A percentile compares a stretch with the other conserved stretches of the same genome.
Evolutionary conservation across 371 early-diverging fungal genomes (phyloP).

Genomic region (Catenaria anguillulae): DNA sequence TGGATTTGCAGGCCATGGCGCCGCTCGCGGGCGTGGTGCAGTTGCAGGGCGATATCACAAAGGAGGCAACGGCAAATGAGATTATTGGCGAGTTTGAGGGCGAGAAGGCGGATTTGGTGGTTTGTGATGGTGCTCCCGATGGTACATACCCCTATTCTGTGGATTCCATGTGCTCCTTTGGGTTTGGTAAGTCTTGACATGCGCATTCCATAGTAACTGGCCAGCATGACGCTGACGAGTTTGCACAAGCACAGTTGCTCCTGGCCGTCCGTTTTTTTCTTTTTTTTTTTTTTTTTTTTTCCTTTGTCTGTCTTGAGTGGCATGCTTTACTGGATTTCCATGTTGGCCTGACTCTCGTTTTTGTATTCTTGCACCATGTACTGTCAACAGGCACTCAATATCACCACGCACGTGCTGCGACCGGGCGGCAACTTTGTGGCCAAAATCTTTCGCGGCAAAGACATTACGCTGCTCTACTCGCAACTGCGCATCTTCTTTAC

Average conservation of each 20-base stretch:
- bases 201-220: conserved; percentile 59
- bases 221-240: conserved; percentile 97
- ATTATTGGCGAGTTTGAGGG: conserved; percentile 81
- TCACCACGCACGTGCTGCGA: conserved; percentile 77
- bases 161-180: not conserved
- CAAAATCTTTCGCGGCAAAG: conserved; percentile 92
- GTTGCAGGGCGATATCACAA: conserved; percentile 98
- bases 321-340: too few species aligned
- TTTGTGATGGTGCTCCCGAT: conserved; percentile 98
- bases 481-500: conserved; percentile 87
- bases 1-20: conserved; percentile 97
- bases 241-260: conserved; percentile 90
- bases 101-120: conserved; percentile 79
- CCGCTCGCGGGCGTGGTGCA: conserved; percentile 88
- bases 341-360: not conserved
- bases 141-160: conserved; percentile 27
- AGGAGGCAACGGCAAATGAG: conserved; percentile 72
- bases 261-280: conserved; percentile 42
- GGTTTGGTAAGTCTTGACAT: not conserved
- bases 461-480: conserved; percentile 70
- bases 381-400: conserved; percentile 70
- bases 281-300: not conserved
- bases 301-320: too few species aligned
- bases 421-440: conserved; percentile 88
- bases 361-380: not conserved